Percentiles rank a stretch among this genome's conserved stretches.
These are phyloP conservation scores for Calonectria leucothoes DNA, from an alignment of 2,329 filamentous ascomycete species.

Conservation along the genomic window DNA sequence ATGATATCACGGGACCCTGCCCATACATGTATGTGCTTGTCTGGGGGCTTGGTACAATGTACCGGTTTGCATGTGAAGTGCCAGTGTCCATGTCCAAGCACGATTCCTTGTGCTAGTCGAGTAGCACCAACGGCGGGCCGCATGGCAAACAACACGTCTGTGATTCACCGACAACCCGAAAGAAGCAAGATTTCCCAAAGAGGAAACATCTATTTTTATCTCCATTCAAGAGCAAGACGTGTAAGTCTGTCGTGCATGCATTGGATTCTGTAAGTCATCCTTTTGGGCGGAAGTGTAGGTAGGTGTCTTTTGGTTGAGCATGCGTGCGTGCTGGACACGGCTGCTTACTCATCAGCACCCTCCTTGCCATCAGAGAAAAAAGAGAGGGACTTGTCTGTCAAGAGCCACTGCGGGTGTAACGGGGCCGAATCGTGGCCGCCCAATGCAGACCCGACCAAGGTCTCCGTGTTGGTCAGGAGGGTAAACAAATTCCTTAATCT, in stretches of 20 bases:
- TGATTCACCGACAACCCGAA: background rate
- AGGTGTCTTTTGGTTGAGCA: background rate
- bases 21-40: background rate
- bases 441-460: background rate
- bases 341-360: background rate
- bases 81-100: background rate
- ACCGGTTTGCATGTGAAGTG: background rate
- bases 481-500: background rate
- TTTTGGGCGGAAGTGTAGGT: background rate
- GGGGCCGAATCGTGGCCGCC: background rate
- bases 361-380: background rate
- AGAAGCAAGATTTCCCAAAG: background rate
- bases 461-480: background rate
- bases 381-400: background rate
- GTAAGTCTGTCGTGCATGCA: background rate
- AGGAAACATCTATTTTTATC: background rate
- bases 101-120: background rate
- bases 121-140: background rate
- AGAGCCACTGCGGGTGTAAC: background rate
- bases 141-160: background rate
- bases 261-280: background rate
- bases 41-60: background rate
- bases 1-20: conserved; percentile 2
- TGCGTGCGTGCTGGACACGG: background rate
- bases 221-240: background rate